Evolutionary conservation across 176 grass and related monocot genomes (phyloP).

Genomic region (Oryza rufipogon): DNA sequence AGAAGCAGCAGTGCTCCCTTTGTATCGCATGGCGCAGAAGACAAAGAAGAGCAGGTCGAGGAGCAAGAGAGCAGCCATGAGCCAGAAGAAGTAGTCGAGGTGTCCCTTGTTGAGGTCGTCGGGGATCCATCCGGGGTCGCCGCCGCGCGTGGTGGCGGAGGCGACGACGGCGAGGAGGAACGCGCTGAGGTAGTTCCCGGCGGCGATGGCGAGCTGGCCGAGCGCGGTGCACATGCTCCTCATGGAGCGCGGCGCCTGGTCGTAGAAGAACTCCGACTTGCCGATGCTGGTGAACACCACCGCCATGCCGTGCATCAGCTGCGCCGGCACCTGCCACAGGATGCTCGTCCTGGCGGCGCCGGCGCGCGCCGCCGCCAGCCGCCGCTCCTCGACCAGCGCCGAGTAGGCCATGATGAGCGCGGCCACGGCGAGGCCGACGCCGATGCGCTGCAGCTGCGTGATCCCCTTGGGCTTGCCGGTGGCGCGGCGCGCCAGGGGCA

Average conservation of each 20-base stretch:
- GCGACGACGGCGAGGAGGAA: constrained; percentile 32
- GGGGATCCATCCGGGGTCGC: constrained; percentile 49
- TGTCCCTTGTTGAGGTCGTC: constrained; percentile 33
- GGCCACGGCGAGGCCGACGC: constrained; percentile 46
- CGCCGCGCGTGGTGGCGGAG: constrained; percentile 13
- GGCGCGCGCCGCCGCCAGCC: constrained; percentile 1
- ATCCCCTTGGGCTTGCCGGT: constrained; percentile 45
- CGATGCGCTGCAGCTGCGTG: constrained; percentile 41
- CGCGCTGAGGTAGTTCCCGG: constrained; percentile 52
- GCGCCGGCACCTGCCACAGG: constrained; percentile 44
- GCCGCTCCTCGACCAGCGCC: constrained; percentile 47
- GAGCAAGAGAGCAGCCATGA: background rate
- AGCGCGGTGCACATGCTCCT: constrained; percentile 39
- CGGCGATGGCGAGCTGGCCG: constrained; percentile 31
- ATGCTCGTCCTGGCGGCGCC: constrained; percentile 25
- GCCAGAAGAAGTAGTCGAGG: background rate
- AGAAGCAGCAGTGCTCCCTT: background rate
- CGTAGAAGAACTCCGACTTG: constrained; percentile 46
- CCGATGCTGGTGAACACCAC: constrained; percentile 36
- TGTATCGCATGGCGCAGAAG: background rate
- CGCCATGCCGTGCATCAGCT: constrained; percentile 21
- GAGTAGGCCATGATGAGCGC: constrained; percentile 35
- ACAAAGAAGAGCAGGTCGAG: background rate
- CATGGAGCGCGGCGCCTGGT: constrained; percentile 47
- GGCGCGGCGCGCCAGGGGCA: constrained; percentile 36